phyloP scores from a whole-genome alignment of 2,329 filamentous ascomycete genomes.

The Ophiostoma montium region DNA sequence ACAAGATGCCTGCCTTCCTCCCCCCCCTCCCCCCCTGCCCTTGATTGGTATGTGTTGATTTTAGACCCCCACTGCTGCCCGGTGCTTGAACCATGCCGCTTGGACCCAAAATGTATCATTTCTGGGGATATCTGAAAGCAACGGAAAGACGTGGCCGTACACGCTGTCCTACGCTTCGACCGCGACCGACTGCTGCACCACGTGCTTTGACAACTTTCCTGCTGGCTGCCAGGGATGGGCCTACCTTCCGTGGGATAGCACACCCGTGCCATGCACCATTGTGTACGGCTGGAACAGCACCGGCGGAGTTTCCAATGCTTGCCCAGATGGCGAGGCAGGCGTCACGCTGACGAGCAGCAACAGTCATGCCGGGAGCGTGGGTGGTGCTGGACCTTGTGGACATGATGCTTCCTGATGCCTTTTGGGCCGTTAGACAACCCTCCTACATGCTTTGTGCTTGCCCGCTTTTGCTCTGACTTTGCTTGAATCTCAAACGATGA shows the following conservation, averaged over 20 bases:
- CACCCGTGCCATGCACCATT: constrained; percentile 10
- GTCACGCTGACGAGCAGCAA: constrained; percentile 5
- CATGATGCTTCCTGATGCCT: neutral
- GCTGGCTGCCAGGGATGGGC: constrained; percentile 11
- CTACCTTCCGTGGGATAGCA: constrained; percentile 9
- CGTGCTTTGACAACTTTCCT: constrained; percentile 4
- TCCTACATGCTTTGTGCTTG: too few relatives aligned
- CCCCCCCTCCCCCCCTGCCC: too few relatives aligned
- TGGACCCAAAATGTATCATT: constrained; percentile 9
- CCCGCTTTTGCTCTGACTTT: too few relatives aligned
- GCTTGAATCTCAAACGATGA: too few relatives aligned
- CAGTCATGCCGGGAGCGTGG: constrained; percentile 3
- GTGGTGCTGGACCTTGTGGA: constrained; percentile 9
- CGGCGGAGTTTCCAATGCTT: neutral
- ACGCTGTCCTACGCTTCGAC: neutral
- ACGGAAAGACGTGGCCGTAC: constrained; percentile 8
- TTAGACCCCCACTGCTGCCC: neutral
- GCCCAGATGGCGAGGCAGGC: constrained; percentile 7
- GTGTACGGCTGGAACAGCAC: constrained; percentile 10
- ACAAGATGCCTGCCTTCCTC: neutral
- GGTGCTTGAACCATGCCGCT: neutral
- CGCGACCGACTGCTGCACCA: constrained; percentile 7
- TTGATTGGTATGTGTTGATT: too few relatives aligned
- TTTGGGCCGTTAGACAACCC: too few relatives aligned
- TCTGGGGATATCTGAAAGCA: constrained; percentile 6